These are phyloP conservation scores for Psilocybe azurescens DNA, from an alignment of 768 basidiomycete genomes.

Conservation along the genomic window DNA sequence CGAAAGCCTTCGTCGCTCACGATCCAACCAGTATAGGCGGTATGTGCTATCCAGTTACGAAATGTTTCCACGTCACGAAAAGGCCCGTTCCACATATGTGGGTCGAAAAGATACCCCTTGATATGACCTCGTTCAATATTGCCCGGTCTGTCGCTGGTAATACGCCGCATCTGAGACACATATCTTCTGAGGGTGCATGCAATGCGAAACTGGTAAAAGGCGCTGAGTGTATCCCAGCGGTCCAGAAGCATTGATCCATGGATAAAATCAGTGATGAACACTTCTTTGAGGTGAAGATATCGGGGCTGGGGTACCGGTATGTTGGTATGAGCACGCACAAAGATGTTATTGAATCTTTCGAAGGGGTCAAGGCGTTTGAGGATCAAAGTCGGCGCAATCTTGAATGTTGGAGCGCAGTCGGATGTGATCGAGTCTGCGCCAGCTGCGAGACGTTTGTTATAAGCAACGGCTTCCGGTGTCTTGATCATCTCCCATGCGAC, in stretches of 20 bases:
- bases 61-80: background rate
- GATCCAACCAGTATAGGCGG: background rate
- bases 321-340: constrained; percentile 12
- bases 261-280: constrained; percentile 31
- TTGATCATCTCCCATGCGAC: background rate
- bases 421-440: too few relatives aligned
- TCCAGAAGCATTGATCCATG: constrained; percentile 26
- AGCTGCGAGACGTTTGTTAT: background rate
- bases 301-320: constrained; percentile 3
- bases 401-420: background rate
- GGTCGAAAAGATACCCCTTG: background rate
- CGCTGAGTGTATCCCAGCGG: constrained; percentile 28
- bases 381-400: constrained; percentile 14
- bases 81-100: background rate
- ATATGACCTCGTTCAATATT: constrained; percentile 1
- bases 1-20: background rate
- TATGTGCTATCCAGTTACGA: background rate
- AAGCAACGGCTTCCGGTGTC: constrained; percentile 1
- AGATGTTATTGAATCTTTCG: constrained; percentile 2
- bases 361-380: constrained; percentile 2
- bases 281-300: constrained; percentile 15
- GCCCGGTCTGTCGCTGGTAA: constrained; percentile 3
- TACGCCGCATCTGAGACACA: constrained; percentile 28
- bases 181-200: constrained; percentile 33
- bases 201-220: constrained; percentile 26